phyloP scores from a whole-genome alignment of 2,329 filamentous ascomycete species.

The Chaetothyriales sp. region DNA sequence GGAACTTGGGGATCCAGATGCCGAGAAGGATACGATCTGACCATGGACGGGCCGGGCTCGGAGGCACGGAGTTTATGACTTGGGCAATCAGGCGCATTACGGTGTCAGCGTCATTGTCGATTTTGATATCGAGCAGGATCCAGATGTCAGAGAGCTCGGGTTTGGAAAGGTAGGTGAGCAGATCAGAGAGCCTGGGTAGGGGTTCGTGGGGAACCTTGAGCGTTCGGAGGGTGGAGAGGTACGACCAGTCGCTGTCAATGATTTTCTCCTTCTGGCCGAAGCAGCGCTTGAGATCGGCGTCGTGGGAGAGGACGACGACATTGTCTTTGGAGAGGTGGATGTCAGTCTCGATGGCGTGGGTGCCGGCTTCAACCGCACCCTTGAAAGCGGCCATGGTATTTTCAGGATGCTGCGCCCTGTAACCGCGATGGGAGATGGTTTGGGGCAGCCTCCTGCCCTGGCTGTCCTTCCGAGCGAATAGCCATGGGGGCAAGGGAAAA shows the following conservation, averaged over 20 bases:
- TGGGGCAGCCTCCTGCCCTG: conserved; percentile 22
- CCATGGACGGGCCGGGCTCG: conserved; percentile 46
- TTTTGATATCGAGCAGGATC: conserved; percentile 77
- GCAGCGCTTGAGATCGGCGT: conserved; percentile 63
- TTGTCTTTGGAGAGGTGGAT: conserved; percentile 70
- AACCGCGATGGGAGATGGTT: conserved; percentile 31
- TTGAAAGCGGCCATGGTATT: conserved; percentile 72
- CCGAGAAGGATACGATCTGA: conserved; percentile 61
- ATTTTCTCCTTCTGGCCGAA: conserved; percentile 63
- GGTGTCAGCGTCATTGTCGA: conserved; percentile 39
- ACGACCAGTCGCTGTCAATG: conserved; percentile 61
- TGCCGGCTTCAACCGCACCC: conserved; percentile 58
- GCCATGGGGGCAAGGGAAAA: conserved; percentile 12
- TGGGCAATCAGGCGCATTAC: conserved; percentile 57
- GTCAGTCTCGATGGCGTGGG: conserved; percentile 78
- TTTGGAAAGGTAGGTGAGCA: conserved; percentile 57
- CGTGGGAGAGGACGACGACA: conserved; percentile 75
- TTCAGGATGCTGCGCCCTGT: conserved; percentile 63
- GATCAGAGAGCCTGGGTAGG: conserved; percentile 61
- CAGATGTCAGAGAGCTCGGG: conserved; percentile 56
- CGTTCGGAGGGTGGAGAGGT: conserved; percentile 56
- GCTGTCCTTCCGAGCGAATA: conserved; percentile 14
- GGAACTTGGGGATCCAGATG: conserved; percentile 64
- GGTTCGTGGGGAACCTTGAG: conserved; percentile 51
- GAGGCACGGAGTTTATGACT: conserved; percentile 43